phyloP scores from a whole-genome alignment of 208 protist genomes.

The Leishmania arabica region DNA sequence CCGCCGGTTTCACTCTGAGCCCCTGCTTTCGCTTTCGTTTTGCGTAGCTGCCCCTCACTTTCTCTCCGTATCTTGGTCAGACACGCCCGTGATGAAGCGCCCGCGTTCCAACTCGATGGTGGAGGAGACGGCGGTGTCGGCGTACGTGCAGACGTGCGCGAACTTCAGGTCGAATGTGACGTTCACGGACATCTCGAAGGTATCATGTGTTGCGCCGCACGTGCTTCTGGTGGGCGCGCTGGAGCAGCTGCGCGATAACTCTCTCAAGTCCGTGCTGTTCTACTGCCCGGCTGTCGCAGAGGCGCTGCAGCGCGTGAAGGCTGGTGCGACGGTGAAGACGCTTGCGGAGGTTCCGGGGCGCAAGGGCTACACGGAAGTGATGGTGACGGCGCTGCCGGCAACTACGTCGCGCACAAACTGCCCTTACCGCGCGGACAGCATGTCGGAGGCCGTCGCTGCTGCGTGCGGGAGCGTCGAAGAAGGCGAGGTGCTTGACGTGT shows the following conservation, averaged over 20 bases:
- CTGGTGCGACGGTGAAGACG: slow-evolving; percentile 35
- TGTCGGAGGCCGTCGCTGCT: slow-evolving; percentile 37
- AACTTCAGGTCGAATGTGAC: slow-evolving; percentile 58
- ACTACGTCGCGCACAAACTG: slow-evolving; percentile 70
- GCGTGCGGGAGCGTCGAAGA: slow-evolving; percentile 27
- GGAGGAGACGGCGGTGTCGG: slow-evolving; percentile 38
- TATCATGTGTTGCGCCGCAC: slow-evolving; percentile 32
- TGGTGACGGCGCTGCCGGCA: slow-evolving; percentile 51
- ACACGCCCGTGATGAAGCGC: slow-evolving; percentile 24
- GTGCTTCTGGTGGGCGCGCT: slow-evolving; percentile 61
- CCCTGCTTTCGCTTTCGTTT: neutral
- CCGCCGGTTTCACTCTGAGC: neutral
- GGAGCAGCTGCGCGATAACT: slow-evolving; percentile 42
- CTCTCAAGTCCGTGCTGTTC: slow-evolving; percentile 44
- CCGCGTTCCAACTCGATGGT: slow-evolving; percentile 35
- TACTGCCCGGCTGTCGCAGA: slow-evolving; percentile 63
- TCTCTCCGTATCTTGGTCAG: slow-evolving; percentile 6
- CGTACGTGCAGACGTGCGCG: slow-evolving; percentile 52
- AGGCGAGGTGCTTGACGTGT: slow-evolving; percentile 50
- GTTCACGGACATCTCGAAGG: slow-evolving; percentile 53
- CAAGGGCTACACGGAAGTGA: slow-evolving; percentile 36
- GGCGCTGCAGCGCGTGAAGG: slow-evolving; percentile 43
- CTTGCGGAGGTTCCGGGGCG: slow-evolving; percentile 22
- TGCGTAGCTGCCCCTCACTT: neutral
- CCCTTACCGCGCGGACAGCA: slow-evolving; percentile 61